These are phyloP conservation scores for Quercus dentata DNA, from an alignment of 306 rosid species.

Conservation along the genomic window DNA sequence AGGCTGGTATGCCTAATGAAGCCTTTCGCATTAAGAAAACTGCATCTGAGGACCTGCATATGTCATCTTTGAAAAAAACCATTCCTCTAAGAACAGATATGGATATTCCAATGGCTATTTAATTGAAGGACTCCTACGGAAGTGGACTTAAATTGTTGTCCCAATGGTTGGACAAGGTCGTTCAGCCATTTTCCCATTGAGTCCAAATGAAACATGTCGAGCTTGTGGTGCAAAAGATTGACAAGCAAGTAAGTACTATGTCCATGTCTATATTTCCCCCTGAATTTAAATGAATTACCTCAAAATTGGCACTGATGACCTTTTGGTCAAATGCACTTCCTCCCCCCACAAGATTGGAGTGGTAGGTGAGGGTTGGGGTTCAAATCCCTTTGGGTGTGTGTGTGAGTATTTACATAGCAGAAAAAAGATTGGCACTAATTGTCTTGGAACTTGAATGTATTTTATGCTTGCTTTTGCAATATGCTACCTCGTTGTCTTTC, in stretches of 20 bases:
- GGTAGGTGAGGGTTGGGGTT: too few relatives aligned
- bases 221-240: conserved; percentile 13
- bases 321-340: conserved; percentile 1
- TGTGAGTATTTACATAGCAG: background rate
- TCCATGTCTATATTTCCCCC: background rate
- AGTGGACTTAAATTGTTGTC: background rate
- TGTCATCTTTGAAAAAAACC: conserved; percentile 15
- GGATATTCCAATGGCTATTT: conserved; percentile 43
- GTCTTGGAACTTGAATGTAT: too few relatives aligned
- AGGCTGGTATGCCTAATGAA: conserved; percentile 83
- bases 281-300: conserved; percentile 1
- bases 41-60: conserved; percentile 24
- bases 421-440: too few relatives aligned
- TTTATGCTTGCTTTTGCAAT: too few relatives aligned
- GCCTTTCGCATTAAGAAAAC: conserved; percentile 53
- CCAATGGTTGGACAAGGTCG: conserved; percentile 3
- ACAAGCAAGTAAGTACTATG: conserved; percentile 17
- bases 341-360: background rate
- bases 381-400: background rate
- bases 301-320: conserved; percentile 10
- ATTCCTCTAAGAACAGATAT: conserved; percentile 31
- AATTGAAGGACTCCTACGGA: conserved; percentile 9
- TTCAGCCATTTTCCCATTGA: background rate
- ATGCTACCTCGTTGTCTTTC: too few relatives aligned
- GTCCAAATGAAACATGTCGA: conserved; percentile 2